phyloP scores from a whole-genome alignment of 208 protist genomes.

The Porcisia deanei region DNA sequence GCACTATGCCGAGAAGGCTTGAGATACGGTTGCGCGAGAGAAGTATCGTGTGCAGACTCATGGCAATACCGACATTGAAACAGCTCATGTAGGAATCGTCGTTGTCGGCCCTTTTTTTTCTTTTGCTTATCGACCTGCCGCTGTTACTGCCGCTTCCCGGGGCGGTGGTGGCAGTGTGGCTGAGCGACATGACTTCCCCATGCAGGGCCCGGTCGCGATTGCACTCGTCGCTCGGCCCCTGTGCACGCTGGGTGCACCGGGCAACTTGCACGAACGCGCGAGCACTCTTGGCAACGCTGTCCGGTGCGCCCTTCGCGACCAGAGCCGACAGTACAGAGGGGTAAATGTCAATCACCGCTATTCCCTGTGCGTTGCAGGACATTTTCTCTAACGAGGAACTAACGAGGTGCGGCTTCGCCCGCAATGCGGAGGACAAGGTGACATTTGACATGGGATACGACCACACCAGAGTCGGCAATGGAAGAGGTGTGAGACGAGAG shows the following conservation, averaged over 20 bases:
- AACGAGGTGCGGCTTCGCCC: conserved; percentile 45
- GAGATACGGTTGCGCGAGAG: conserved; percentile 78
- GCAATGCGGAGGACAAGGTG: conserved; percentile 50
- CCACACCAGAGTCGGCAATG: not conserved
- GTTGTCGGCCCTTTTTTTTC: not conserved
- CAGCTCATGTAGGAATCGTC: conserved; percentile 28
- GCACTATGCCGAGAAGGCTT: conserved; percentile 63
- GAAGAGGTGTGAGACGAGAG: not conserved
- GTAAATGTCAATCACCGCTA: conserved; percentile 79
- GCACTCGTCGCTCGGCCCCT: not conserved
- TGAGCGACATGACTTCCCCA: not conserved
- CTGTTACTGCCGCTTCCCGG: not conserved
- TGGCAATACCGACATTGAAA: conserved; percentile 68
- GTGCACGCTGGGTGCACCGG: not conserved
- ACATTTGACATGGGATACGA: conserved; percentile 19
- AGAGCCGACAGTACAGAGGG: conserved; percentile 54
- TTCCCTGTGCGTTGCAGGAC: conserved; percentile 57
- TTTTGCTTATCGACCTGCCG: not conserved
- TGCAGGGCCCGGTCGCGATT: not conserved
- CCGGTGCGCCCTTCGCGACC: conserved; percentile 31
- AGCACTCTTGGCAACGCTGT: conserved; percentile 20
- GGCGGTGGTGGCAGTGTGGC: not conserved
- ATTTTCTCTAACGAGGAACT: conserved; percentile 70
- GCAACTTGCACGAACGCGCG: conserved; percentile 13
- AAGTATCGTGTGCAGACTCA: conserved; percentile 76